Conservation (phyloP, 23 red algal species). For the Gracilaria caudata region DNA sequence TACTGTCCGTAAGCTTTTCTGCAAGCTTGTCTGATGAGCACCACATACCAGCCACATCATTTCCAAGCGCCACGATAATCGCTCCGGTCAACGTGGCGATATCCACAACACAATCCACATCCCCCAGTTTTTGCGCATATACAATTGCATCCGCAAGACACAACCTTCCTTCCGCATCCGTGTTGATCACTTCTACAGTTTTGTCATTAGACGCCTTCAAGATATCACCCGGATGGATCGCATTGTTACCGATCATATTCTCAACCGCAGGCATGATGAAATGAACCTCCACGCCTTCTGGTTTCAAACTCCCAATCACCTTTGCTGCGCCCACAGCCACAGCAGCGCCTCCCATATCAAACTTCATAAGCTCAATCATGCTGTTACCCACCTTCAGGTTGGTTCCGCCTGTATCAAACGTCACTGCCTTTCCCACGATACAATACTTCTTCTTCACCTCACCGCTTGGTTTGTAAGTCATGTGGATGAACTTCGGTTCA, state of each 20-base stretch:
- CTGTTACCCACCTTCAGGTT: constrained; percentile 89
- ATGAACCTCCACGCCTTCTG: constrained; percentile 85
- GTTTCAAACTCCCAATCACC: constrained; percentile 86
- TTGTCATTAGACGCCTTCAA: constrained; percentile 91
- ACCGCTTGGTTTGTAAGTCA: constrained; percentile 85
- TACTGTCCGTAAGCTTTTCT: constrained; percentile 40
- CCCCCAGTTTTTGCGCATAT: constrained; percentile 88
- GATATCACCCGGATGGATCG: constrained; percentile 95
- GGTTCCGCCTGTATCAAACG: constrained; percentile 95
- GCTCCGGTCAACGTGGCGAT: constrained; percentile 96
- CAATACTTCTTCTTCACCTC: constrained; percentile 82
- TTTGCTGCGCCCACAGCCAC: constrained; percentile 85
- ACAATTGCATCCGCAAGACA: constrained; percentile 94
- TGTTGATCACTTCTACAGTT: constrained; percentile 93
- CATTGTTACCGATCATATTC: constrained; percentile 91
- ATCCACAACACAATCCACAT: constrained; percentile 88
- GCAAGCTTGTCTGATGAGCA: constrained; percentile 82
- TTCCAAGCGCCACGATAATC: constrained; percentile 89
- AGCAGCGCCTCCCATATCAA: constrained; percentile 94
- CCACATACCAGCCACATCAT: constrained; percentile 89
- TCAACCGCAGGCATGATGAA: constrained; percentile 94
- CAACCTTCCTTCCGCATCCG: constrained; percentile 92
- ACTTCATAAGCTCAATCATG: constrained; percentile 99
- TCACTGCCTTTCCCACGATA: constrained; percentile 94
- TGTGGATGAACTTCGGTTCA: constrained; percentile 98